Conservation (phyloP, 1,284 basidiomycete species). For the Boletus semigastroideus region DNA sequence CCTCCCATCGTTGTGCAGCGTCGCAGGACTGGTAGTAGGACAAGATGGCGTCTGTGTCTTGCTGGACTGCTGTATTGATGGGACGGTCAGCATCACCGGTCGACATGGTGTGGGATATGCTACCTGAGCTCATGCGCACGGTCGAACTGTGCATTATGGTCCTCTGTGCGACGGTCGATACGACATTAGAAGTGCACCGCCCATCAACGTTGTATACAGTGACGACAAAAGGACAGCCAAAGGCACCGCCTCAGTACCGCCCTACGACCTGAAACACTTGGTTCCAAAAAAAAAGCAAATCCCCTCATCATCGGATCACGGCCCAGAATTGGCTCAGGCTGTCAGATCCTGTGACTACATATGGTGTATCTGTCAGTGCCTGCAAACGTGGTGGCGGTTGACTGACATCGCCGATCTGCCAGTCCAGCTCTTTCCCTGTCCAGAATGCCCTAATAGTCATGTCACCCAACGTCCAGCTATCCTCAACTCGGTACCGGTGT, state of each 20-base stretch:
- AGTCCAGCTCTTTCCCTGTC: slow-evolving; percentile 82
- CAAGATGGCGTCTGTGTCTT: slow-evolving; percentile 36
- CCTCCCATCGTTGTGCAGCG: slow-evolving; percentile 2
- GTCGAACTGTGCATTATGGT: slow-evolving; percentile 15
- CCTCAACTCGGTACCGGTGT: slow-evolving; percentile 49
- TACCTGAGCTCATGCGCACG: slow-evolving; percentile 13
- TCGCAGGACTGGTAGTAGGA: slow-evolving; percentile 38
- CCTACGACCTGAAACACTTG: neutral
- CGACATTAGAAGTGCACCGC: slow-evolving; percentile 15
- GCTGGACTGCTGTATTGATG: slow-evolving; percentile 12
- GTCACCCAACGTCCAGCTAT: slow-evolving; percentile 49
- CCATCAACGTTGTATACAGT: neutral
- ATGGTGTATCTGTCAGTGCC: slow-evolving; percentile 5
- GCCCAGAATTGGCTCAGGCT: neutral
- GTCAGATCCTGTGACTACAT: slow-evolving; percentile 8
- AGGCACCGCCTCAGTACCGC: slow-evolving; percentile 28
- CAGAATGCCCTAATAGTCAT: slow-evolving; percentile 86
- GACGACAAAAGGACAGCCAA: slow-evolving; percentile 8
- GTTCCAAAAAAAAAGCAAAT: too few species aligned
- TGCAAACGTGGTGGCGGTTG: neutral
- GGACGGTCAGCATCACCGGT: slow-evolving; percentile 1
- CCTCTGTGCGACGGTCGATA: slow-evolving; percentile 10
- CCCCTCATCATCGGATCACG: neutral
- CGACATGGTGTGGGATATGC: slow-evolving; percentile 7
- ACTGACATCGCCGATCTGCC: slow-evolving; percentile 63